These are phyloP conservation scores for Cladophialophora chaetospira DNA, from an alignment of 2,329 filamentous ascomycete species.

Conservation along the genomic window DNA sequence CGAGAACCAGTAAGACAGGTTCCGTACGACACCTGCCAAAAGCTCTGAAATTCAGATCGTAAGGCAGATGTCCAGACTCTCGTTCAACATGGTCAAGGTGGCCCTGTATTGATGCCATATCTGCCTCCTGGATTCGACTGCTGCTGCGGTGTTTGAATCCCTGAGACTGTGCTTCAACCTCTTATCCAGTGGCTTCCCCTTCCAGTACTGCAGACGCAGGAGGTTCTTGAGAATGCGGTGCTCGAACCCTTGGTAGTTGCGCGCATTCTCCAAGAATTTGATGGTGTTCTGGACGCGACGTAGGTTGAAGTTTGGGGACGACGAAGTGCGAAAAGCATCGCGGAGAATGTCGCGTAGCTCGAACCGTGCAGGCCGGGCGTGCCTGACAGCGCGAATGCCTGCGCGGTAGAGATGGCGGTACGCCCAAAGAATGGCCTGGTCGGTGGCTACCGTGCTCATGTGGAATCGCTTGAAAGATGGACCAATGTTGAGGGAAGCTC, in stretches of 20 bases:
- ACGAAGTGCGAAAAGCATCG: conserved; percentile 44
- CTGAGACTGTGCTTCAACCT: conserved; percentile 34
- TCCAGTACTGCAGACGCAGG: conserved; percentile 48
- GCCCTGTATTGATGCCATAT: conserved; percentile 46
- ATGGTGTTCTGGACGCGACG: conserved; percentile 48
- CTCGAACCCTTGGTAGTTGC: conserved; percentile 44
- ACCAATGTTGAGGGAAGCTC: neutral
- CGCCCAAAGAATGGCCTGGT: conserved; percentile 47
- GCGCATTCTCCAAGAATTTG: conserved; percentile 47
- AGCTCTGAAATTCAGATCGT: neutral
- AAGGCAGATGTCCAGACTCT: conserved; percentile 51
- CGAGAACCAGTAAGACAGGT: too few species aligned
- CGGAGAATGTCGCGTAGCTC: conserved; percentile 51
- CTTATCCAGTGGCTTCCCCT: conserved; percentile 38
- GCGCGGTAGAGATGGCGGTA: conserved; percentile 61
- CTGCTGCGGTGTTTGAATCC: conserved; percentile 32
- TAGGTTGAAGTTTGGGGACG: conserved; percentile 42
- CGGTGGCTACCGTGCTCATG: neutral
- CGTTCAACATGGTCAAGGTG: conserved; percentile 50
- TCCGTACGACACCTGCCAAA: too few species aligned
- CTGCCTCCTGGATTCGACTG: conserved; percentile 37
- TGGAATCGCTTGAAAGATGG: neutral
- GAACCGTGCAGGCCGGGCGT: conserved; percentile 59
- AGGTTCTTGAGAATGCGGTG: conserved; percentile 52
- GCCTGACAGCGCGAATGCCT: conserved; percentile 57